Evolutionary conservation across 2,329 filamentous ascomycete species (phyloP).

Genomic region (Paecilomyces formosus): DNA sequence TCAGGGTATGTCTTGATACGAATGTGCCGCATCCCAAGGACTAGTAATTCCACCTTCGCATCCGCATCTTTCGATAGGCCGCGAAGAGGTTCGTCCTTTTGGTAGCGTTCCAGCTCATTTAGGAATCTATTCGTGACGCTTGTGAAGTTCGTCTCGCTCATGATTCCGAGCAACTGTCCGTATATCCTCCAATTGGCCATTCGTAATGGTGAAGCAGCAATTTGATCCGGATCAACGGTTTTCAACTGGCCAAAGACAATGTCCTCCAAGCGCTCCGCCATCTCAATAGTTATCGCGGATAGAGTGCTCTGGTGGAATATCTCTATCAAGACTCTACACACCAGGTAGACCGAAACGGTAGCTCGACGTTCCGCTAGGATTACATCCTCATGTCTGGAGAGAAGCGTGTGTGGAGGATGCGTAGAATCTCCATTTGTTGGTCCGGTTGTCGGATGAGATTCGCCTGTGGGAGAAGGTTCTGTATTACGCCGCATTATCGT

Average conservation of each 20-base stretch:
- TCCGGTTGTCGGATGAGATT: conserved; percentile 16
- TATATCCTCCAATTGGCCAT: conserved; percentile 96
- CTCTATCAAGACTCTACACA: conserved; percentile 88
- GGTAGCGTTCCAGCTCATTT: conserved; percentile 66
- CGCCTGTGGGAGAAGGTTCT: conserved; percentile 53
- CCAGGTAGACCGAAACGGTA: conserved; percentile 89
- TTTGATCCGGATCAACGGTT: conserved; percentile 74
- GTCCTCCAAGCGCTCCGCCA: conserved; percentile 87
- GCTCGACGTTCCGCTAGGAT: conserved; percentile 80
- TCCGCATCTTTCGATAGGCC: conserved; percentile 55
- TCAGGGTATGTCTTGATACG: conserved; percentile 67
- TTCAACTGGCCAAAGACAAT: conserved; percentile 97
- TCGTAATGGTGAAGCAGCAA: conserved; percentile 63
- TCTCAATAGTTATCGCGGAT: conserved; percentile 74
- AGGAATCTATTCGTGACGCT: conserved; percentile 78
- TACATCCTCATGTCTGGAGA: conserved; percentile 59
- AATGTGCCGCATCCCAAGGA: conserved; percentile 87
- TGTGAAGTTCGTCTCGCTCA: conserved; percentile 87
- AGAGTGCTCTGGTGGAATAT: conserved; percentile 87
- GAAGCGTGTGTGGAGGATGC: conserved; percentile 23
- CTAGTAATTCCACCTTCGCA: conserved; percentile 74
- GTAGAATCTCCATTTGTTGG: conserved; percentile 16
- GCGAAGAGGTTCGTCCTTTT: conserved; percentile 59
- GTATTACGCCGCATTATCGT: conserved; percentile 63
- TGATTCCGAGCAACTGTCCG: conserved; percentile 84